Evolutionary conservation across 805 yeast genomes (phyloP).

Genomic region (Saccharomycopsis sp.): DNA sequence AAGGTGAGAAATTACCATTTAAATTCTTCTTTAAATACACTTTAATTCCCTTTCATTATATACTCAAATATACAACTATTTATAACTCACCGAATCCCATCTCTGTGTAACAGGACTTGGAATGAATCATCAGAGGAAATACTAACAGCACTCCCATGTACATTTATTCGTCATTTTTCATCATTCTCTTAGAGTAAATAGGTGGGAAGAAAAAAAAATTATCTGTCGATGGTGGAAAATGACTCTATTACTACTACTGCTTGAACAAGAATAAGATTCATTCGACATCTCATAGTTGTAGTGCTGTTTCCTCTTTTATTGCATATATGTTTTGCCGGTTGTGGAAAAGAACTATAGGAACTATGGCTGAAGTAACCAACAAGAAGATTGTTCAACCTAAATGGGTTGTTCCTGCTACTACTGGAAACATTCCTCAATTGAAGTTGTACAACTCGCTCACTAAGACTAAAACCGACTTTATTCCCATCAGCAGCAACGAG

Average conservation of each 20-base stretch:
- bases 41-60: too few relatives aligned
- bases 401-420: slow-evolving; percentile 34
- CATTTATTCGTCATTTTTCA: not conserved
- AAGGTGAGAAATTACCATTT: too few relatives aligned
- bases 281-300: too few relatives aligned
- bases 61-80: too few relatives aligned
- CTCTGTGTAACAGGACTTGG: too few relatives aligned
- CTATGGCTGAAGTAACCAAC: slow-evolving; percentile 9
- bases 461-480: slow-evolving; percentile 67
- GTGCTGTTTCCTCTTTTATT: too few relatives aligned
- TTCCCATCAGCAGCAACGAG: slow-evolving; percentile 55
- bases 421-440: slow-evolving; percentile 36
- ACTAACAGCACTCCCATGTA: not conserved
- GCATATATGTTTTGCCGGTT: not conserved
- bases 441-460: slow-evolving; percentile 81
- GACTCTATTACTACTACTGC: not conserved
- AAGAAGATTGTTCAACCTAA: slow-evolving; percentile 42
- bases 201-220: not conserved
- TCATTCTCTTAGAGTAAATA: not conserved
- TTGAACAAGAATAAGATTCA: too few relatives aligned
- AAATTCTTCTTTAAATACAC: too few relatives aligned
- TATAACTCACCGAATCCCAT: too few relatives aligned
- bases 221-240: not conserved
- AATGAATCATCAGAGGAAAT: not conserved
- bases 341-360: slow-evolving; percentile 2